Evolutionary conservation across 1,139 yeast genomes (phyloP).

Genomic region (Yamadazyma songkhlaensis): DNA sequence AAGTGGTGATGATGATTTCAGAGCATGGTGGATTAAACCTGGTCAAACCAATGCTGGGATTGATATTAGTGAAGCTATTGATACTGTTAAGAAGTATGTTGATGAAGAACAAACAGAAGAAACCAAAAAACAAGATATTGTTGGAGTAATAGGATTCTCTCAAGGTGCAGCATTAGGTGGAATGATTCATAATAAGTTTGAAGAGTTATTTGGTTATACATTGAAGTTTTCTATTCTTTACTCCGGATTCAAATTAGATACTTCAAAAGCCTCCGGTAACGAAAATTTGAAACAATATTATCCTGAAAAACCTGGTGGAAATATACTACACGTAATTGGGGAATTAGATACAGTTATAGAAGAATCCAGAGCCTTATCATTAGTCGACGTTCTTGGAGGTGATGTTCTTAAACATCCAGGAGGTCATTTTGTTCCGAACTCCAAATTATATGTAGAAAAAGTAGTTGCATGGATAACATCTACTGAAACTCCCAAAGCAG

Average conservation of each 20-base stretch:
- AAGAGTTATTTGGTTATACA: constrained; percentile 23
- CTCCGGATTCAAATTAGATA: constrained; percentile 71
- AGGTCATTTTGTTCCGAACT: constrained; percentile 83
- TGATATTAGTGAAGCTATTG: constrained; percentile 27
- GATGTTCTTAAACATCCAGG: constrained; percentile 73
- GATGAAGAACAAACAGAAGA: constrained; percentile 19
- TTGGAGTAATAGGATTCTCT: constrained; percentile 44
- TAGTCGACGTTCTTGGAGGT: constrained; percentile 44
- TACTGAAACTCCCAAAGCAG: constrained; percentile 10
- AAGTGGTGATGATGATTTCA: constrained; percentile 25
- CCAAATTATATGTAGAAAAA: constrained; percentile 56
- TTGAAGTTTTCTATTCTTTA: constrained; percentile 69
- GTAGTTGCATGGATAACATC: constrained; percentile 54
- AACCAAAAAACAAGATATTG: constrained; percentile 30
- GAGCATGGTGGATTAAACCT: constrained; percentile 41
- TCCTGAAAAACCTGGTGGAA: constrained; percentile 27
- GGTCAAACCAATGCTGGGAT: constrained; percentile 20
- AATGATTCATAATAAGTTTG: constrained; percentile 30
- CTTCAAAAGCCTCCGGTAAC: constrained; percentile 35
- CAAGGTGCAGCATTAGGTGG: constrained; percentile 56
- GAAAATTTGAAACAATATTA: constrained; percentile 29
- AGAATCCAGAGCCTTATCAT: constrained; percentile 60
- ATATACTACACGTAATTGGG: constrained; percentile 73
- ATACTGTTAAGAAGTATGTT: constrained; percentile 29
- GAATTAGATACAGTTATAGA: constrained; percentile 86